Evolutionary conservation across 2,329 filamentous ascomycete species (phyloP).

Genomic region (Penicillium expansum): DNA sequence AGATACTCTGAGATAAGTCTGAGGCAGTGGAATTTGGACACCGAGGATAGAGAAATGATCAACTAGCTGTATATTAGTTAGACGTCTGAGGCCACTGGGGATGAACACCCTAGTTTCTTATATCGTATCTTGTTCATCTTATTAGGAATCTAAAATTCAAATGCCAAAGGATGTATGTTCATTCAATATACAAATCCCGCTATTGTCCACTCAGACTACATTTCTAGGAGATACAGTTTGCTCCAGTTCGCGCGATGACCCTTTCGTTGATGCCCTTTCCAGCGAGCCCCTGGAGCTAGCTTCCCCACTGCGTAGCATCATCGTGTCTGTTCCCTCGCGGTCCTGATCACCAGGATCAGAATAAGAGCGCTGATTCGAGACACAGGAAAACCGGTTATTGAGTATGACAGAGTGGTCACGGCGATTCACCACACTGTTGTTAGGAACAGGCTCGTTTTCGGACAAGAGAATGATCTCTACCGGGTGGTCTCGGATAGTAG

Average conservation of each 20-base stretch:
- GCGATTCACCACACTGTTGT: slow-evolving; percentile 32
- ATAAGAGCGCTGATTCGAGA: slow-evolving; percentile 3
- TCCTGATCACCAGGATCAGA: background rate
- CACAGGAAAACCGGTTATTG: slow-evolving; percentile 36
- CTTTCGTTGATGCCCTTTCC: slow-evolving; percentile 2
- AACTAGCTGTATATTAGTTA: no score
- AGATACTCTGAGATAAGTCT: no score
- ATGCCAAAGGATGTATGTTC: no score
- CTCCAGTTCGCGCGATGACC: background rate
- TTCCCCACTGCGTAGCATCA: background rate
- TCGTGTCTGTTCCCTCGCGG: slow-evolving; percentile 10
- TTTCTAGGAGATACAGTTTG: background rate
- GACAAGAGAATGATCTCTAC: slow-evolving; percentile 35
- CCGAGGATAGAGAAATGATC: no score
- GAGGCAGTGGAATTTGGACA: no score
- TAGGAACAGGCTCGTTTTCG: slow-evolving; percentile 35
- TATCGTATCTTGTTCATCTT: no score
- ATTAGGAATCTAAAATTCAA: no score
- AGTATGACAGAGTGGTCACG: slow-evolving; percentile 32
- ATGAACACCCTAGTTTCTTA: no score
- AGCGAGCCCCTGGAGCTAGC: background rate
- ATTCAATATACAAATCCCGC: background rate
- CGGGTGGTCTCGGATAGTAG: slow-evolving; percentile 33
- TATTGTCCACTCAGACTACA: background rate
- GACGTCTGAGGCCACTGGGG: no score